Base-by-base conservation (phyloP, 176 grass and related monocot species). In the Musa schizocarpa region DNA sequence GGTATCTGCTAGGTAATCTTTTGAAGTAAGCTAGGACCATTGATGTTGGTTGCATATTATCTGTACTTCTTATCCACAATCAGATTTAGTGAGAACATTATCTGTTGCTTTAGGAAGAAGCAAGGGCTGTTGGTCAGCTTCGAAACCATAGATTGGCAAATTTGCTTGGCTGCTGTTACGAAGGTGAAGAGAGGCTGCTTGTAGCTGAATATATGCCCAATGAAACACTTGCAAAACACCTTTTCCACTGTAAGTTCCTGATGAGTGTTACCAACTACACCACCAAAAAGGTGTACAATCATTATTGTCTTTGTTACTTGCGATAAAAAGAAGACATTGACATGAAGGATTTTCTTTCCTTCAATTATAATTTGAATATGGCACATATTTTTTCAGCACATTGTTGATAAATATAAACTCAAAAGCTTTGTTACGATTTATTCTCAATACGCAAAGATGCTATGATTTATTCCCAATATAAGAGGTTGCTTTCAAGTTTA, bases 151-250 rank as follows among this genome's bases (percentile, higher is more conserved):
- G 90, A 76, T 81, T 98, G 58, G 88, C 84, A 68, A 98, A 98
- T 83, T 83, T 98, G 82, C 86, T 98, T 48, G 95, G 95, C 27
- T 98, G 90, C 77, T 98, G 95, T 80, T 98, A 84, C 50, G 95
- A 93, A 87, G 95, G 95, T 77, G 86, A 94, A 3, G 95, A 98
- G 85, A 98, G 95, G 75, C 83, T 98, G 76, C 95, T 98, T 71
- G 95, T 98, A 48, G 95, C 95, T 61, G 95, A 98, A 79, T 98
- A 91, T 82, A 91, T 98, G 95, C 86, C 95, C 78, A 98, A 93
- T 17, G 90, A 98, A 71, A 98, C 95, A 23, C 88, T 98, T 49
- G 88, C 95, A 23, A 93, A 98, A 69, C 95, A 91, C 62, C 95
- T 98, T 80, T 98, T 98, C 78, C 95, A 98, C 68, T 98, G 95